phyloP scores from a whole-genome alignment of 352 stramenopile species.

The Globisporangium ultimum region DNA sequence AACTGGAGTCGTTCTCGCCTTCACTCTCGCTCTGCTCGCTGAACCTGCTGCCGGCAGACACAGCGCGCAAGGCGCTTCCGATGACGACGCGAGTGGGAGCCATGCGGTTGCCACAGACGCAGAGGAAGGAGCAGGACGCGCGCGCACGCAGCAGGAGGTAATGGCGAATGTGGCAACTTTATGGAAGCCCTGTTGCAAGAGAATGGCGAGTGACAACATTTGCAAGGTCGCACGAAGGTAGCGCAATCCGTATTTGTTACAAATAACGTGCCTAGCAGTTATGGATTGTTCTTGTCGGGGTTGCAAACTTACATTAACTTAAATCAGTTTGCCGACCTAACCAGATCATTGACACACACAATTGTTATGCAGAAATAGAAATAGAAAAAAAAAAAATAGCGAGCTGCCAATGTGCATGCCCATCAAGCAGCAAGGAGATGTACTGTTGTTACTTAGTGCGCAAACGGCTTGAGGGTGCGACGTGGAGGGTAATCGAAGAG shows the following conservation, averaged over 20 bases:
- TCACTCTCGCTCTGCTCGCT: constrained; percentile 8
- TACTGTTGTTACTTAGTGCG: constrained; percentile 9
- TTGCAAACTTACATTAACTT: no score
- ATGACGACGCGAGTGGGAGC: background rate
- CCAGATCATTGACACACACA: no score
- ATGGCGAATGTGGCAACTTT: no score
- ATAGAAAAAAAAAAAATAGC: no score
- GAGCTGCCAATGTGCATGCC: no score
- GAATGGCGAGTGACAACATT: background rate
- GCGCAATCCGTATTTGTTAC: background rate
- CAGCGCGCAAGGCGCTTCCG: background rate
- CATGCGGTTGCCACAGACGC: background rate
- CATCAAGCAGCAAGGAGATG: background rate
- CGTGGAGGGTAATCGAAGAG: constrained; percentile 71
- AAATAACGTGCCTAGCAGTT: background rate
- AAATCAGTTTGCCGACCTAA: no score
- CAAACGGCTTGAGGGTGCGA: constrained; percentile 55
- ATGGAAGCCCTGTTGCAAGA: background rate
- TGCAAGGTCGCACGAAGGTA: background rate
- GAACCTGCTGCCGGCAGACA: background rate
- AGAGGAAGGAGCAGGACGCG: background rate
- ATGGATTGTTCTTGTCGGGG: no score
- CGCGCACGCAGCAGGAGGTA: no score
- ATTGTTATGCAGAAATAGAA: no score
- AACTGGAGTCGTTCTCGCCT: constrained; percentile 8